Percentiles rank a stretch among this genome's conserved stretches.
Conservation (phyloP, 805 yeast genomes). For the Yueomyces sp. region DNA sequence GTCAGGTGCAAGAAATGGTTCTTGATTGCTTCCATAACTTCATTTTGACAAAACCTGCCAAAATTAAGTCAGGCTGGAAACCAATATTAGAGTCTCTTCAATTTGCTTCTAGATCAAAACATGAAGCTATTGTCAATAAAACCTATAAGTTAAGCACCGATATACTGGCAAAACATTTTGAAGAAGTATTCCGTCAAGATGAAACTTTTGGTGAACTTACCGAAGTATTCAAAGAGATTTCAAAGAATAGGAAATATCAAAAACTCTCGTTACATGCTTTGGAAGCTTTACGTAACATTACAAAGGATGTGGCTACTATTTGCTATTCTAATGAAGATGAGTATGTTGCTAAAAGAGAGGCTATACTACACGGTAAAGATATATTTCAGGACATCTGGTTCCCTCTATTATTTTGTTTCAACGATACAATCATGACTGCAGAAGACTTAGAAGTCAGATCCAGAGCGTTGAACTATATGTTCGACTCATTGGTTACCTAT, state of each 20-base stretch:
- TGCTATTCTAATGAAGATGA: constrained; percentile 17
- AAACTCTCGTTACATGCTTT: constrained; percentile 69
- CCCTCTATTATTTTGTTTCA: constrained; percentile 75
- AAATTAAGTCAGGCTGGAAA: constrained; percentile 89
- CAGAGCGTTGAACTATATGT: constrained; percentile 68
- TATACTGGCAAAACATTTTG: constrained; percentile 49
- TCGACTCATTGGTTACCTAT: constrained; percentile 64
- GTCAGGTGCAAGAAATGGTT: constrained; percentile 75
- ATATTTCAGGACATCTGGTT: constrained; percentile 57
- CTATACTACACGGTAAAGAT: constrained; percentile 25
- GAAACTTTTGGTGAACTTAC: constrained; percentile 48
- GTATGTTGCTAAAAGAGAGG: constrained; percentile 8
- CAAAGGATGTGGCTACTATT: constrained; percentile 41
- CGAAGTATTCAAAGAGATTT: constrained; percentile 63
- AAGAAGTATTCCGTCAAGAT: constrained; percentile 55
- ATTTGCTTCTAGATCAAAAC: constrained; percentile 46
- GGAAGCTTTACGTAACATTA: constrained; percentile 52
- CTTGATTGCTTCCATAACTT: constrained; percentile 81
- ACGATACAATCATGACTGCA: constrained; percentile 84
- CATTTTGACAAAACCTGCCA: constrained; percentile 58
- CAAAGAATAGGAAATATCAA: constrained; percentile 76
- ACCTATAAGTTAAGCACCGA: constrained; percentile 51
- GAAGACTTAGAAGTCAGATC: constrained; percentile 91
- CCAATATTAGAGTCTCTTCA: constrained; percentile 71
- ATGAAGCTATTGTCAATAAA: constrained; percentile 46